Base-by-base conservation (phyloP, 805 yeast species). In the Kodamaea kaohsiungensis region DNA sequence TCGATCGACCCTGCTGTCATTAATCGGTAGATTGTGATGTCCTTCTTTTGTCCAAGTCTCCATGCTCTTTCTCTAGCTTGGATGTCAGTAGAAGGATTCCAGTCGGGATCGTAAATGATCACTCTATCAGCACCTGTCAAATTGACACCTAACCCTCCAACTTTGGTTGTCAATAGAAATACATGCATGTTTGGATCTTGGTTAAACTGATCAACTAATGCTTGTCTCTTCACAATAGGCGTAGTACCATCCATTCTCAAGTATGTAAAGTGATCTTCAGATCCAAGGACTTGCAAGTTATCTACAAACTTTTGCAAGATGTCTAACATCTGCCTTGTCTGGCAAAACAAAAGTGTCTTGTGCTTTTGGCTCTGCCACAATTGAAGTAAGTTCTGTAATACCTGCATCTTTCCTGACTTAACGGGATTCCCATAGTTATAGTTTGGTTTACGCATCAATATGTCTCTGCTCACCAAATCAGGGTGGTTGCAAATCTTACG, bases 11-110 rank as follows among this genome's bases (percentile, higher is more conserved):
- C 98, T 1, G 97, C 91, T 45, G 91, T 89, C 89, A 95, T 91
- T 43, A 95, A 75, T 55, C 99, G 74, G 62, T 93, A 95, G 37
- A 93, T 92, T 6, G 91, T 84, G 7, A 93, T 98, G 61, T 92
- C 97, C 54, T 86, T 84, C 66, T 88, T 92, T 68, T 93, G 99
- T 1, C 99, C 99, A 58, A 93, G 77, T 59, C 99, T 78, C 98
- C 98, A 95, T 0, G 98, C 98, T 48, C 99, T 73, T 67, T 93
- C 99, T 56, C 98, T 78, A 0, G 99, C 99, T 70, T 93, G 99
- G 56, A 92, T 80, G 73, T 93, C 99, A 0, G 98, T 95, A 0
- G 97, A 91, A 0, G 99, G 99, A 65, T 93, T 93, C 99, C 99
- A 93, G 70, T 95, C 98, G 0, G 99, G 99, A 64, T 93, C 99